Conservation (phyloP, 2,329 filamentous ascomycete species). For the Exophiala bonariae region DNA sequence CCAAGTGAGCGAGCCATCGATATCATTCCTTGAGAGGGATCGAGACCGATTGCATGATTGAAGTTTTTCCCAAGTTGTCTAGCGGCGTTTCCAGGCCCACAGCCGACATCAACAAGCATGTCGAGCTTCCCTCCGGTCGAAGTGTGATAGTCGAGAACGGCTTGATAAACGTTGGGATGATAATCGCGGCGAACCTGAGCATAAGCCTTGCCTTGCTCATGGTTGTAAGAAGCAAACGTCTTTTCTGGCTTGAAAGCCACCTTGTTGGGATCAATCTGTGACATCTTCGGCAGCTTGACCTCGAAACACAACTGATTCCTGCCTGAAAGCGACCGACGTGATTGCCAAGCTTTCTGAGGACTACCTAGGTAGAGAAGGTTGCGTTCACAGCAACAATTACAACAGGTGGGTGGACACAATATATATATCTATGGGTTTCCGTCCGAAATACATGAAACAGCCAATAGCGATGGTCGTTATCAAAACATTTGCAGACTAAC, state of each 20-base stretch:
- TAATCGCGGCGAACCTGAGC: slow-evolving; percentile 46
- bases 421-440: too few relatives aligned
- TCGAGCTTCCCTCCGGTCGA: slow-evolving; percentile 46
- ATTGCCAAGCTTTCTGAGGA: neutral
- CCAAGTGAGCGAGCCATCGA: slow-evolving; percentile 40
- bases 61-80: slow-evolving; percentile 50
- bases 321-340: neutral
- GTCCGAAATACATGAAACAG: too few relatives aligned
- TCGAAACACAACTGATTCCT: neutral
- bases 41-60: slow-evolving; percentile 47
- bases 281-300: neutral
- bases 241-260: slow-evolving; percentile 9
- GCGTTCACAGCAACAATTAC: neutral
- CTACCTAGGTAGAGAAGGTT: too few relatives aligned
- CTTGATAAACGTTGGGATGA: slow-evolving; percentile 45
- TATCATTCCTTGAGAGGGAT: slow-evolving; percentile 57
- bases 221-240: slow-evolving; percentile 49
- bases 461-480: neutral
- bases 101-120: slow-evolving; percentile 56
- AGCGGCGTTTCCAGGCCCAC: slow-evolving; percentile 55
- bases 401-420: too few relatives aligned
- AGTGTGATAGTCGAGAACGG: slow-evolving; percentile 49
- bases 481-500: slow-evolving; percentile 7
- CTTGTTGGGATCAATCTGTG: neutral
- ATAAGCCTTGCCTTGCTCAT: slow-evolving; percentile 48